Conservation (phyloP, 2,329 filamentous ascomycete species). For the Colletotrichum shisoi region DNA sequence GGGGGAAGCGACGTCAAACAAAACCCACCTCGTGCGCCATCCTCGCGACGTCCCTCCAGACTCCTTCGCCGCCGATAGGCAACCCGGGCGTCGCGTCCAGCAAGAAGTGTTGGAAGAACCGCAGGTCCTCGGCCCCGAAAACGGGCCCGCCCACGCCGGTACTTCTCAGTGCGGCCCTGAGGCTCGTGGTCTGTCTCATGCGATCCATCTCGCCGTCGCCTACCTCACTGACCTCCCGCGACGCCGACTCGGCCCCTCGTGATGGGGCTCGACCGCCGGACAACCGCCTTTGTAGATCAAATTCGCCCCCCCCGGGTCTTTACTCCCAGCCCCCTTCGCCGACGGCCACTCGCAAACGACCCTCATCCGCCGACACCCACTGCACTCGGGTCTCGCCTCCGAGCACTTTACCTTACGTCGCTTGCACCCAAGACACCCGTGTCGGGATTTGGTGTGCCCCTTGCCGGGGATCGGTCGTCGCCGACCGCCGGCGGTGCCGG, state of each 20-base stretch:
- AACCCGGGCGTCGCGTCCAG: conserved; percentile 54
- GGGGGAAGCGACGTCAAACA: no score
- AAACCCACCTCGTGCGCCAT: no score
- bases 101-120: conserved; percentile 63
- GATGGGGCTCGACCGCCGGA: neutral
- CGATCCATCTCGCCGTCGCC: neutral
- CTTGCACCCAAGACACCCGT: conserved; percentile 48
- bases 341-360: conserved; percentile 50
- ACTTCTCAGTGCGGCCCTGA: neutral
- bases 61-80: conserved; percentile 48
- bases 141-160: neutral
- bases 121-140: conserved; percentile 57
- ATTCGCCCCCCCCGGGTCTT: neutral
- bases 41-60: conserved; percentile 50
- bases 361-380: conserved; percentile 49
- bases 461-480: conserved; percentile 46
- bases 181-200: neutral
- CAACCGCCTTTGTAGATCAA: neutral
- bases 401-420: conserved; percentile 57
- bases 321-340: neutral
- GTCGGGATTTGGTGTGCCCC: conserved; percentile 49
- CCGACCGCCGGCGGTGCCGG: no score
- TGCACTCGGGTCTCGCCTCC: conserved; percentile 49
- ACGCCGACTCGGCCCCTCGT: neutral
- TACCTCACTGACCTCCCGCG: neutral